A percentile compares a stretch with the other conserved stretches of the same genome.
phyloP scores from a whole-genome alignment of 495 filamentous ascomycete genomes.

The Amphirosellinia nigrospora region DNA sequence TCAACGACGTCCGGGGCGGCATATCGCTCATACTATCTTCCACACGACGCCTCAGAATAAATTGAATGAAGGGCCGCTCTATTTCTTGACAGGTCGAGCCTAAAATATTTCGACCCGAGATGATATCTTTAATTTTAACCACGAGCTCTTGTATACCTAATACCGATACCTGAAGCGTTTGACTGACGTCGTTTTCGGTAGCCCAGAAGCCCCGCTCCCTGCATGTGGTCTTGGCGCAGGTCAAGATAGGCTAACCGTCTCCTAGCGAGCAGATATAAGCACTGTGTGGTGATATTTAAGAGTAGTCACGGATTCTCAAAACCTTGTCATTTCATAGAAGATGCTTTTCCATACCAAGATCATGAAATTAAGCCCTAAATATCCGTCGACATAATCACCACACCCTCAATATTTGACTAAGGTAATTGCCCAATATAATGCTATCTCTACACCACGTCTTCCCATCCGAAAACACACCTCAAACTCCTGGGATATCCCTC shows the following conservation, averaged over 20 bases:
- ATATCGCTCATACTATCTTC: slow-evolving; percentile 21
- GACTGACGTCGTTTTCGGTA: slow-evolving; percentile 21
- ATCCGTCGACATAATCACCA: background rate
- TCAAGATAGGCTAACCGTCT: background rate
- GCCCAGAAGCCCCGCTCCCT: background rate
- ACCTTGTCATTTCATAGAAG: background rate
- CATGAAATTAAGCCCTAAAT: background rate
- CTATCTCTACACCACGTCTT: background rate
- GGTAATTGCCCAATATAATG: background rate
- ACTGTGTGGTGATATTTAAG: background rate
- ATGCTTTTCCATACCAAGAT: background rate
- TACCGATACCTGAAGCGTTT: no score
- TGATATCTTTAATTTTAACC: background rate
- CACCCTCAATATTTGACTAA: background rate
- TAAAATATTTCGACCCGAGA: background rate
- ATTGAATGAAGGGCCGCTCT: background rate
- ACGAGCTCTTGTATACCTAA: background rate
- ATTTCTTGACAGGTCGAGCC: background rate
- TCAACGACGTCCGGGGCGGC: slow-evolving; percentile 35
- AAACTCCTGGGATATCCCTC: slow-evolving; percentile 11
- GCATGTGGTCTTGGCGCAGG: background rate
- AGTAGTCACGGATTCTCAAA: no score
- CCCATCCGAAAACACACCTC: background rate
- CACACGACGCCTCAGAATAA: background rate
- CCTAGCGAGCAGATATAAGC: no score